Base-by-base conservation (phyloP, 2,329 filamentous ascomycete genomes). In the Colletotrichum lindemuthianum region DNA sequence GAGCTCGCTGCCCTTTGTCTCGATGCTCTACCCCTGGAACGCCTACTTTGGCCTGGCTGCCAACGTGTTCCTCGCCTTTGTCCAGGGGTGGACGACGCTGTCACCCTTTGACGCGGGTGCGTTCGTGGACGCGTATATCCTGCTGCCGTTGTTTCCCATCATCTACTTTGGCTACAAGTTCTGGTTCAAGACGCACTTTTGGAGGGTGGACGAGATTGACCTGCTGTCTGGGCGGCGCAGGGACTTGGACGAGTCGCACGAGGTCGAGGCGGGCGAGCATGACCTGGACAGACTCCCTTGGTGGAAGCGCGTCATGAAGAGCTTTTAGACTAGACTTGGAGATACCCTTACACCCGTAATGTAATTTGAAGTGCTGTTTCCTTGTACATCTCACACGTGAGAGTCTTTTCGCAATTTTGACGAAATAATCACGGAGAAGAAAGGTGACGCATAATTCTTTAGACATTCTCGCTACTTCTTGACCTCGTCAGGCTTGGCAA, bases 71-170 rank as follows among this genome's bases (percentile, higher is more conserved):
- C 74, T 90, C 32, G 84, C 86, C 0, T 72, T 90, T 0, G 79
- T 90, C 2, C 86, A 89, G 71, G 87, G 87, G 4, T 89, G 86
- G 86, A 83, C 85, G 5, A 86, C 82, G 0, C 75, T 89, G 5
- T 79, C 82, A 2, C 87, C 87, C 0, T 90, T 88, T 66, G 73
- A 84, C 43, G 84, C 82, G 0, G 85, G 82, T 5, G 77, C 79
- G n/a, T 89, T 90, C 69, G 86, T 90, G 10, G 86, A 88, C 69
- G 86, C 87, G 0, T 90, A 90, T 69, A 85, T 90, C 59, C 73
- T 90, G 32, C 71, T 90, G 36, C 86, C 86, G 2, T 74, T 90
- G 0, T 90, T 89, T 67, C 81, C 77, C 1, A 61, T 89, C 45
- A 88, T 89, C 13, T 89, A 85, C 68, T 65, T 82, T 1, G 79